Base-by-base conservation (phyloP, 2,329 filamentous ascomycete species). In the Calonectria fujianensis region DNA sequence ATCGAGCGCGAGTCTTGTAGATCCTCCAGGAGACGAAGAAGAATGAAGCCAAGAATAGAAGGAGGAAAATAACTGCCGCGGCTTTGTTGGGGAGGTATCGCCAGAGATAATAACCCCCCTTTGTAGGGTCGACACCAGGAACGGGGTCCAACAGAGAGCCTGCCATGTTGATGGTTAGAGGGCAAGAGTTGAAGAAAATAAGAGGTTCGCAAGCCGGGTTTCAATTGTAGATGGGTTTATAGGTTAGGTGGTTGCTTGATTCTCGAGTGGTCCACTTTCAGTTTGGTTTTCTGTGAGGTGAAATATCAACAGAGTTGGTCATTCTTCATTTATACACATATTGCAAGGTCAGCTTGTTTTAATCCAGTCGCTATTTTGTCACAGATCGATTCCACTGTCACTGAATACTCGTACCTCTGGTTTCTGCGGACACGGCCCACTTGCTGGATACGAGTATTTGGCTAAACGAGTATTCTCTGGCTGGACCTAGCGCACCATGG, bases 1-100 rank as follows among this genome's bases (percentile, higher is more conserved):
- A 70, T 2, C 18, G 16, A 20, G 54, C 68, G 6, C 31, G n/a
- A 4, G 68, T 70, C 24, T 51, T 70, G 41, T 51, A 63, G 16
- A 70, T 70, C 68, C 52, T 70, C 68, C 68, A 70, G 13, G 31
- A 63, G 10, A 70, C 63, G 24, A 39, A 70, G 31, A 63, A 29
- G 18, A 63, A 63, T 1, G 45, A 29, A 1, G 10, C 68, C 14
- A 70, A 31, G 31, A 70, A 70, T 10, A 70, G 68, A 4, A 70
- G 41, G 2, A 63, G 5, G 16, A 70, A 70, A 7, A 70, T 13
- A 1, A 63, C 68, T 0, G 68, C 68, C 3, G 68, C 68, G 5
- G n/a, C 68, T n/a, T 70, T 70, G 57, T 39, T 70, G 6, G 68
- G 68, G 10, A 63, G 31, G 32, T 70, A 70, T 16, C 68, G 54